A percentile compares a stretch with the other conserved stretches of the same genome.
phyloP scores from a whole-genome alignment of 495 filamentous ascomycete genomes.

The Penicillium longicatenatum region DNA sequence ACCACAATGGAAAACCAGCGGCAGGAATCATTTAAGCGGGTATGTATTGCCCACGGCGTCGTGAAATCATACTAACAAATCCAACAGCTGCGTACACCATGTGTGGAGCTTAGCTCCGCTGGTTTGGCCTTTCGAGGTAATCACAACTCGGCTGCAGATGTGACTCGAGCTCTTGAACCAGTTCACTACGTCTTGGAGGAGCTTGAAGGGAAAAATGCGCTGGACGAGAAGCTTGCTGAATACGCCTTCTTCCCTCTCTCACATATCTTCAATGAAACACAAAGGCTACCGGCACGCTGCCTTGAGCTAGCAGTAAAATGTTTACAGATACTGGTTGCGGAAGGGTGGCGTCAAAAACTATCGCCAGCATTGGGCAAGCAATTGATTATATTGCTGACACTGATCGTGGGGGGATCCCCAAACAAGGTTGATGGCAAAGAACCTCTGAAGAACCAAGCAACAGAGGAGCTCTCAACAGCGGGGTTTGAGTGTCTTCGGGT shows the following conservation, averaged over 20 bases:
- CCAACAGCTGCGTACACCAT: conserved; percentile 68
- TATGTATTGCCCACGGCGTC: conserved; percentile 15
- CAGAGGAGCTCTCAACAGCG: conserved; percentile 69
- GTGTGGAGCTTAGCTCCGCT: conserved; percentile 74
- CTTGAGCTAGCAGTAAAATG: conserved; percentile 76
- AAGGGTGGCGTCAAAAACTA: conserved; percentile 75
- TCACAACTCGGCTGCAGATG: conserved; percentile 53
- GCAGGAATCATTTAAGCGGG: conserved; percentile 46
- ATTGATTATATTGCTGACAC: conserved; percentile 79
- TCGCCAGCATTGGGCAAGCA: conserved; percentile 74
- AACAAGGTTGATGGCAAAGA: conserved; percentile 40
- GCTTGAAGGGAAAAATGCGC: conserved; percentile 50
- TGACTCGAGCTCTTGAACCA: conserved; percentile 53
- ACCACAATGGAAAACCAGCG: conserved; percentile 38
- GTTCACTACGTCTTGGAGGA: conserved; percentile 55
- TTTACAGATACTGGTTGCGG: conserved; percentile 66
- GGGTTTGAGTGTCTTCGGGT: conserved; percentile 59
- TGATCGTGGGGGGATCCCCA: conserved; percentile 73
- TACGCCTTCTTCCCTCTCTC: conserved; percentile 94
- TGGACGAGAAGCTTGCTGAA: conserved; percentile 85
- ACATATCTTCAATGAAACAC: conserved; percentile 77
- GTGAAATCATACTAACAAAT: conserved; percentile 16
- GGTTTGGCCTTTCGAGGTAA: conserved; percentile 62
- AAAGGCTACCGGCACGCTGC: conserved; percentile 68
- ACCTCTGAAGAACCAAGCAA: conserved; percentile 41